These are phyloP conservation scores for Clavariopsis aquatica DNA, from an alignment of 495 filamentous ascomycete species.

Conservation along the genomic window DNA sequence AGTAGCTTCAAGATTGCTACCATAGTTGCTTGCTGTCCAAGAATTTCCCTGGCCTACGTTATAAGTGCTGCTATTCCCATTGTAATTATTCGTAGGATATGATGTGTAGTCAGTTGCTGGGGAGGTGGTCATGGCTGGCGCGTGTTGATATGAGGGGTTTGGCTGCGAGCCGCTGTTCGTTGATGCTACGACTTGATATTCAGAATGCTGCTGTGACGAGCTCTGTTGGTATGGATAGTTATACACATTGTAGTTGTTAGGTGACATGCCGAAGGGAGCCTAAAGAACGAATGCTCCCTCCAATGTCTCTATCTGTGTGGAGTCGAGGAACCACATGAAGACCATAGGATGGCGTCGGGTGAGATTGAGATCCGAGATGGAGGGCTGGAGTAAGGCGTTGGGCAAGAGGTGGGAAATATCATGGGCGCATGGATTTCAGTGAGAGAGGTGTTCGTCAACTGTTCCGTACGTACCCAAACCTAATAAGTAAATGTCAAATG, in stretches of 20 bases:
- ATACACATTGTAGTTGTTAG: constrained; percentile 24
- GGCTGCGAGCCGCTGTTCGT: constrained; percentile 11
- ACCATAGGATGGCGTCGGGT: not conserved
- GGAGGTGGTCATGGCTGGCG: constrained; percentile 16
- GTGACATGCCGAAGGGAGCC: constrained; percentile 1
- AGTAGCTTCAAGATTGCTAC: constrained; percentile 11
- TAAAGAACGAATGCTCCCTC: not conserved
- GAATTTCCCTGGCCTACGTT: constrained; percentile 15
- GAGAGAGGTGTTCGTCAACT: too few species aligned
- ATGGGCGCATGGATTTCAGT: too few species aligned
- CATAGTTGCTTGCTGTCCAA: constrained; percentile 26
- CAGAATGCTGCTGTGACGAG: constrained; percentile 22
- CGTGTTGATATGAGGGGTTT: constrained; percentile 20
- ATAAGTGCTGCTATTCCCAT: constrained; percentile 11
- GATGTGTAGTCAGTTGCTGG: constrained; percentile 33
- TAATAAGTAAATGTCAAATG: too few species aligned
- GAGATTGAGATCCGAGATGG: not conserved
- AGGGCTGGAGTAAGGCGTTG: not conserved
- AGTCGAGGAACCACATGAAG: constrained; percentile 3
- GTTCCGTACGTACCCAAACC: too few species aligned
- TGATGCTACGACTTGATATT: constrained; percentile 23
- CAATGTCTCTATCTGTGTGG: not conserved
- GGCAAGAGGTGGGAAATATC: too few species aligned
- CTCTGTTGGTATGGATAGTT: constrained; percentile 29
- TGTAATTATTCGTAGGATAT: constrained; percentile 22